A percentile compares a stretch with the other conserved stretches of the same genome.
These are phyloP conservation scores for Chalaropsis thielavioides DNA, from an alignment of 2,329 filamentous ascomycete species.

Conservation along the genomic window DNA sequence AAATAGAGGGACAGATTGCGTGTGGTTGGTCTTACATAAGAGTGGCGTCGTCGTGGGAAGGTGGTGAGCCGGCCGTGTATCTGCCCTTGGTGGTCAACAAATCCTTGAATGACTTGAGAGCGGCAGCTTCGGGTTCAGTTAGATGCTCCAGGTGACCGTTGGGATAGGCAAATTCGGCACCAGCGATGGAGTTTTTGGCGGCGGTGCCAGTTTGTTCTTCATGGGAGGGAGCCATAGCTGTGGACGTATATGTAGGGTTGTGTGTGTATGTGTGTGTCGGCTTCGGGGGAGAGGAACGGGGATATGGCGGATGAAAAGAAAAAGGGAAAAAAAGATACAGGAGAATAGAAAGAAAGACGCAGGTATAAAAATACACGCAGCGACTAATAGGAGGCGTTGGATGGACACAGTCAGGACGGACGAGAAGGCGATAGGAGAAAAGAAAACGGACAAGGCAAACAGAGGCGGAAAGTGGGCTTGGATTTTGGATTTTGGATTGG, in stretches of 20 bases:
- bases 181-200: constrained; percentile 17
- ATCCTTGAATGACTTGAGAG: constrained; percentile 57
- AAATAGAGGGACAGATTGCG: neutral
- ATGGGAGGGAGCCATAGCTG: constrained; percentile 8
- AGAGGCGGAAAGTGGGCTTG: neutral
- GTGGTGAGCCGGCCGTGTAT: constrained; percentile 41
- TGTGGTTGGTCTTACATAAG: constrained; percentile 40
- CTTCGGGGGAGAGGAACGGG: neutral
- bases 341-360: neutral
- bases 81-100: constrained; percentile 50
- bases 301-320: neutral
- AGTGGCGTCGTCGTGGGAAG: constrained; percentile 59
- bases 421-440: neutral
- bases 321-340: neutral
- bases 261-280: too few relatives aligned
- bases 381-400: neutral
- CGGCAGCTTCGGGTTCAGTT: constrained; percentile 49
- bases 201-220: constrained; percentile 2
- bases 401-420: neutral
- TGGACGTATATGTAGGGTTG: neutral
- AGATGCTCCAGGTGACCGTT: constrained; percentile 71
- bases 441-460: neutral
- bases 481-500: neutral
- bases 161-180: constrained; percentile 43
- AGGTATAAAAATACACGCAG: neutral